Conservation (phyloP, 805 yeast species). For the Pichia rugopelliculosa region DNA sequence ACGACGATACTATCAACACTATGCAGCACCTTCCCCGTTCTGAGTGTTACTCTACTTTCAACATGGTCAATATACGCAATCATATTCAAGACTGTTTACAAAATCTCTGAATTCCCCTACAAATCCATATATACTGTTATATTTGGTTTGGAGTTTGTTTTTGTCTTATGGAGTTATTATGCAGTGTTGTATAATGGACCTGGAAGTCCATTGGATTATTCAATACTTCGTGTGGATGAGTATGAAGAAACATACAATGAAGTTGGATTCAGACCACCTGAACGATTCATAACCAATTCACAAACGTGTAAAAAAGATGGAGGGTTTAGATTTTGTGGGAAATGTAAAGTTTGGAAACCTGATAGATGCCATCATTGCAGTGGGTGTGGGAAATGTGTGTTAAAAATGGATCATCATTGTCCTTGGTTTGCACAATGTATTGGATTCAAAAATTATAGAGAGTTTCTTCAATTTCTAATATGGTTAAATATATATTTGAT, state of each 20-base stretch:
- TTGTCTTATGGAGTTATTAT: background rate
- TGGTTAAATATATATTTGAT: conserved; percentile 45
- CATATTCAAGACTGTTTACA: conserved; percentile 24
- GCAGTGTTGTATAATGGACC: conserved; percentile 45
- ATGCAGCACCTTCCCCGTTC: background rate
- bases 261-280: conserved; percentile 31
- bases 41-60: conserved; percentile 25
- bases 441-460: conserved; percentile 75
- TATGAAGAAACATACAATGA: conserved; percentile 16
- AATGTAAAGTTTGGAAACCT: conserved; percentile 52
- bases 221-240: conserved; percentile 28
- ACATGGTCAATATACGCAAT: conserved; percentile 43
- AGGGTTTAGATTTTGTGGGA: conserved; percentile 50
- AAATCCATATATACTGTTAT: background rate
- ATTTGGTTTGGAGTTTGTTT: background rate
- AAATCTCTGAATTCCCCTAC: conserved; percentile 5
- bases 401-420: conserved; percentile 55
- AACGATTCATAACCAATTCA: conserved; percentile 32
- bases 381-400: conserved; percentile 37
- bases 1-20: background rate
- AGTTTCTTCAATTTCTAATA: conserved; percentile 64
- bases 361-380: conserved; percentile 56
- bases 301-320: conserved; percentile 49
- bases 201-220: conserved; percentile 59
- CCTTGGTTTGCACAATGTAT: conserved; percentile 93